Evolutionary conservation across 2,329 filamentous ascomycete genomes (phyloP), one percentile per base, ranked within the genome.

Genomic region (Claviceps sp.): DNA sequence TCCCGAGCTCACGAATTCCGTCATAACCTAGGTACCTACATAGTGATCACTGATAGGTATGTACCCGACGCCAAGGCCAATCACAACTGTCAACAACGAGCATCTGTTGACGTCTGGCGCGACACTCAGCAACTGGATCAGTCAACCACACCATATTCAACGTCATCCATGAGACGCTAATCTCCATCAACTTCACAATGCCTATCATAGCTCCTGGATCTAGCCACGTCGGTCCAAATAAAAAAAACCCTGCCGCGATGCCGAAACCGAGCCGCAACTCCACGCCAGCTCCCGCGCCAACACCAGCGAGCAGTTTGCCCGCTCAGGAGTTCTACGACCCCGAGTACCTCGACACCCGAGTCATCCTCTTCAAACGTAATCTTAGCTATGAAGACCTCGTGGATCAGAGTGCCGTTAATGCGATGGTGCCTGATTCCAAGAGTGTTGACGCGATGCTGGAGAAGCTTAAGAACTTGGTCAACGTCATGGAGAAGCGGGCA

Each of bases 221-320:
- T 47, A 74, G 76, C 58, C 77, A 82, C 62, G 79, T 81, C 61
- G 79, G 79, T 53, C 79, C 79, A 26, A 75, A 79, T 63, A 84
- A 84, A 71, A 87, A 87, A 69, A 68, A 68, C 56, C 71, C 73
- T 55, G 75, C 75, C 58, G 76, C 77, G 59, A 76, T 81, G 55
- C 79, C 79, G 58, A 81, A 82, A 59, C 85, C 83, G 59, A 89
- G 85, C 64, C 83, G 87, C 62, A 90, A 89, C 67, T 87, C 85
- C 38, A 91, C 87, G 16, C 87, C 87, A 37, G 65, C 64, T 41
- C 87, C 87, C 38, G 65, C 64, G 43, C 66, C 67, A 11, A 59
- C 62, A 24, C 70, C 66, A 59, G 74, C 65, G 63, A 76, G 71
- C 61, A 75, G 59, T 66, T 73, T 81, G 41, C 78, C 78, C 2